These are phyloP conservation scores for Apostasia shenzhenica DNA, from an alignment of 106 monocot genomes.

Conservation along the genomic window DNA sequence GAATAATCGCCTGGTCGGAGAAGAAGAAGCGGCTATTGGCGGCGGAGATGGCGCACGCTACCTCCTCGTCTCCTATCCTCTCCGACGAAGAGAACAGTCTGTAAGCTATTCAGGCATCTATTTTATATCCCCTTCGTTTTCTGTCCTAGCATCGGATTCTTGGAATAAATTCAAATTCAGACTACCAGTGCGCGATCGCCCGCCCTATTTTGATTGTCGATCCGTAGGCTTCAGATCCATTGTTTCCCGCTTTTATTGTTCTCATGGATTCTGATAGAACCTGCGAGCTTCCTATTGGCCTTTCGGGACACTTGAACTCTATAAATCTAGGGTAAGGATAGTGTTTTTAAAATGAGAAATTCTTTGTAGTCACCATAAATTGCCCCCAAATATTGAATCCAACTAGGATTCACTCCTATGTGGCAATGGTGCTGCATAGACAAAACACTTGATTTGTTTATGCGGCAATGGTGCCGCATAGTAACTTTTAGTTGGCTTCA, in stretches of 20 bases:
- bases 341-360: too few relatives aligned
- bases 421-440: too few relatives aligned
- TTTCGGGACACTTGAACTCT: too few relatives aligned
- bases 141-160: not conserved
- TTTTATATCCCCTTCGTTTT: not conserved
- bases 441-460: too few relatives aligned
- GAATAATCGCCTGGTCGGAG: too few relatives aligned
- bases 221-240: not conserved
- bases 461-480: too few relatives aligned
- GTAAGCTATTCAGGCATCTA: constrained; percentile 18
- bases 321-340: too few relatives aligned
- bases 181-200: not conserved
- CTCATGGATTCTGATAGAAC: too few relatives aligned
- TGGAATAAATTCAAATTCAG: not conserved
- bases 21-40: not conserved
- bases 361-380: too few relatives aligned
- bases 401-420: too few relatives aligned
- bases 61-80: constrained; percentile 11
- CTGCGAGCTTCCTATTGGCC: not conserved
- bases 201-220: not conserved
- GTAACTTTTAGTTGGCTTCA: too few relatives aligned
- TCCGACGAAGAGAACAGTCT: constrained; percentile 40
- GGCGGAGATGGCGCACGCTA: constrained; percentile 13
- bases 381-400: too few relatives aligned
- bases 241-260: not conserved